Evolutionary conservation across 2,329 filamentous ascomycete genomes (phyloP).

Genomic region (Periconia macrospinosa): DNA sequence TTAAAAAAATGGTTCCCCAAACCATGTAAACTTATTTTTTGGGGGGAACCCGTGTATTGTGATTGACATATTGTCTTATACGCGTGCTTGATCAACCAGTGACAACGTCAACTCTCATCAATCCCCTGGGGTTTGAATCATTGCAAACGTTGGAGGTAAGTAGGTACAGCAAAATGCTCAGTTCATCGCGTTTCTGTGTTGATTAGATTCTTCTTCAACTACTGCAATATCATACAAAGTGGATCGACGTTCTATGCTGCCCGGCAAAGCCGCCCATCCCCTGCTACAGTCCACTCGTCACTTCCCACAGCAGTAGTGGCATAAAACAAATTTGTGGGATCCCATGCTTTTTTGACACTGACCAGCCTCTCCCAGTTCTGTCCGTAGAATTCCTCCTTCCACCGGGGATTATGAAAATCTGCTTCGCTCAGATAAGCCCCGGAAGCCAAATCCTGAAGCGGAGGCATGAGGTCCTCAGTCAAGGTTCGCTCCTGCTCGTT

Average conservation of each 20-base stretch:
- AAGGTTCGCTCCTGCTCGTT: constrained; percentile 10
- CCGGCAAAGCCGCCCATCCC: constrained; percentile 9
- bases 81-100: too few species aligned
- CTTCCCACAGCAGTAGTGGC: constrained; percentile 23
- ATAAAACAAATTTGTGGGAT: constrained; percentile 23
- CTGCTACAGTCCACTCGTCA: constrained; percentile 16
- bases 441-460: constrained; percentile 22
- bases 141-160: too few species aligned
- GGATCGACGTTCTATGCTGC: not conserved
- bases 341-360: constrained; percentile 25
- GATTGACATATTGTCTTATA: too few species aligned
- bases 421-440: constrained; percentile 36
- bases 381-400: constrained; percentile 27
- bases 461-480: constrained; percentile 27
- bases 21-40: too few species aligned
- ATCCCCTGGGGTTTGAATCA: too few species aligned
- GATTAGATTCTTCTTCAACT: too few species aligned
- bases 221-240: too few species aligned
- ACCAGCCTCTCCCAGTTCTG: constrained; percentile 18
- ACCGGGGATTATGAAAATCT: constrained; percentile 26
- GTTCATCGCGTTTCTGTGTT: too few species aligned
- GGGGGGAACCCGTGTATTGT: too few species aligned
- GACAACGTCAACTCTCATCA: too few species aligned
- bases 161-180: too few species aligned
- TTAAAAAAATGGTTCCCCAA: too few species aligned